Percentiles rank a stretch among this genome's conserved stretches.
These are phyloP conservation scores for Trapa incisa DNA, from an alignment of 345 rosid genomes.

Conservation along the genomic window DNA sequence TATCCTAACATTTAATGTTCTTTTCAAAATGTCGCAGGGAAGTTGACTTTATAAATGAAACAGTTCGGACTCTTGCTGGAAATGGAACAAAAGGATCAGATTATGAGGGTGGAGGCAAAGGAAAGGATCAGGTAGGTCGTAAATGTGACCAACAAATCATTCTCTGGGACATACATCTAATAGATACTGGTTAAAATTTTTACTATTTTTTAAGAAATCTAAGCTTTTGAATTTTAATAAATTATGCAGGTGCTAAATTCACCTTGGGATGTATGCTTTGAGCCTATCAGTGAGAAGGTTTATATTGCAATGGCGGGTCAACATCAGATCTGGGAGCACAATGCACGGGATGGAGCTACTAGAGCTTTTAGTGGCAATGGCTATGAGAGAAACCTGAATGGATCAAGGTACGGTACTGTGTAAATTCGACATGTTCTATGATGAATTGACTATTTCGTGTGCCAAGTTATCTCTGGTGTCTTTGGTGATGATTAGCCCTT, in stretches of 20 bases:
- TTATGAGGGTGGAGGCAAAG: slow-evolving; percentile 67
- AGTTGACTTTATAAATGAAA: slow-evolving; percentile 78
- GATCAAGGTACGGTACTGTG: slow-evolving; percentile 42
- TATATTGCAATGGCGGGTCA: slow-evolving; percentile 95
- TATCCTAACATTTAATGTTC: not conserved
- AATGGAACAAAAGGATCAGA: slow-evolving; percentile 94
- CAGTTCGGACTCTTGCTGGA: slow-evolving; percentile 74
- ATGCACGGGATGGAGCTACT: slow-evolving; percentile 45
- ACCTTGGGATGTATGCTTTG: slow-evolving; percentile 89
- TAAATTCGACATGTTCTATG: not conserved
- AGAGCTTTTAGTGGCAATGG: slow-evolving; percentile 88
- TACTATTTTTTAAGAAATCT: not conserved
- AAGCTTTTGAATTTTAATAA: not conserved
- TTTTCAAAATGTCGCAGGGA: slow-evolving; percentile 30
- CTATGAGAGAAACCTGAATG: slow-evolving; percentile 82
- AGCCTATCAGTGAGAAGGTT: slow-evolving; percentile 57
- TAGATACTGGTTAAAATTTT: not conserved
- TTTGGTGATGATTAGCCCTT: slow-evolving; percentile 31
- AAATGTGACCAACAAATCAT: not conserved
- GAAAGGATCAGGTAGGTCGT: slow-evolving; percentile 53
- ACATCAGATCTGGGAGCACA: slow-evolving; percentile 92
- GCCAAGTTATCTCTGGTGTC: not conserved
- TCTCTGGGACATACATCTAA: not conserved
- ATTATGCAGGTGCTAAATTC: slow-evolving; percentile 67
- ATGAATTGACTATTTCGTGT: not conserved